A percentile compares a stretch with the other conserved stretches of the same genome.
phyloP scores from a whole-genome alignment of 2,329 filamentous ascomycete species.

The Fusarium fujikuroi region DNA sequence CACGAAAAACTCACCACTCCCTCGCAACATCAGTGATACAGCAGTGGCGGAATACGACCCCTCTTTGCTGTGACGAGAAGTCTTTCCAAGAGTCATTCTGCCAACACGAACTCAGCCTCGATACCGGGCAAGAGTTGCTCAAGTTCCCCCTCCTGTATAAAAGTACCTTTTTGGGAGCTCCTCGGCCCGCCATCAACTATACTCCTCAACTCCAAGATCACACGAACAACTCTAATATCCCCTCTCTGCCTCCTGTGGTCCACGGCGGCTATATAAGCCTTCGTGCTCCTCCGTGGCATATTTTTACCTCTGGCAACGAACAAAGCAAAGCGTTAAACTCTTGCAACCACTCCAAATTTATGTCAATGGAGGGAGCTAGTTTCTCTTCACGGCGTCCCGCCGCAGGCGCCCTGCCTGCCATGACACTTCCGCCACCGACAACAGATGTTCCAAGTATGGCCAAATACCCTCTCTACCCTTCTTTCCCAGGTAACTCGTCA shows the following conservation, averaged over 20 bases:
- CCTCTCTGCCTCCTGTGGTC: not conserved
- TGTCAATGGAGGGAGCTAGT: conserved; percentile 47
- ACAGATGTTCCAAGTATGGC: conserved; percentile 52
- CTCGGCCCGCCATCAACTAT: not conserved
- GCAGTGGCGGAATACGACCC: conserved; percentile 16
- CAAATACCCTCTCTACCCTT: conserved; percentile 39
- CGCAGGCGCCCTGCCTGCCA: conserved; percentile 48
- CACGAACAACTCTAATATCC: not conserved
- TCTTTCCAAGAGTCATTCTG: conserved; percentile 24
- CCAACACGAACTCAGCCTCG: conserved; percentile 4
- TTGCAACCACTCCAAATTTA: not conserved
- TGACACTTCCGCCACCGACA: conserved; percentile 51
- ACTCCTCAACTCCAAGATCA: not conserved
- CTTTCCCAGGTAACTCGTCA: conserved; percentile 34
- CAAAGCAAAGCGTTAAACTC: not conserved
- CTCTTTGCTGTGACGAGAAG: conserved; percentile 13
- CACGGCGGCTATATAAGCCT: not conserved
- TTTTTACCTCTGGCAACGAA: not conserved
- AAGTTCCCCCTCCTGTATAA: not conserved
- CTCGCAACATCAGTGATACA: not conserved
- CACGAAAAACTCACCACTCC: conserved; percentile 23
- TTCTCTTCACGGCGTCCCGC: conserved; percentile 51
- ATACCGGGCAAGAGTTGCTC: not conserved
- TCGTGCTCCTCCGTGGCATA: not conserved
- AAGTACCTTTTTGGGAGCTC: not conserved